phyloP scores from a whole-genome alignment of 2,329 filamentous ascomycete genomes.

The Chrysoporthe puriensis region DNA sequence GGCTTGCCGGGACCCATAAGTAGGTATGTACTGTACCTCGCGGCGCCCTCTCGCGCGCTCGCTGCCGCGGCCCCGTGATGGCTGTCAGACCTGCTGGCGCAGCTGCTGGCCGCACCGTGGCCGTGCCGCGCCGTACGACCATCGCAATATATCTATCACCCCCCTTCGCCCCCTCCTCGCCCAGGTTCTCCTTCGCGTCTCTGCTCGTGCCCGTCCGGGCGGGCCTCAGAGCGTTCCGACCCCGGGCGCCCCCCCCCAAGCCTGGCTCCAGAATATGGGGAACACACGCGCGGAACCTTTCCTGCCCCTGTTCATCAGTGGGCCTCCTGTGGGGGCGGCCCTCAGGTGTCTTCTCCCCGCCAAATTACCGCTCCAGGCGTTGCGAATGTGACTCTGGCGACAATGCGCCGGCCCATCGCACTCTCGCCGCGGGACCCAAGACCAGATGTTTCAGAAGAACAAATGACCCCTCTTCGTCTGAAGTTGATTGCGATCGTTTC shows the following conservation, averaged over 20 bases:
- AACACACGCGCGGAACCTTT: slow-evolving; percentile 19
- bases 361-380: slow-evolving; percentile 9
- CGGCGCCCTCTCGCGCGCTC: not conserved
- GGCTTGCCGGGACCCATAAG: not conserved
- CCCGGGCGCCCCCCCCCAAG: not conserved
- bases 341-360: slow-evolving; percentile 4
- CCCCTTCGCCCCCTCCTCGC: not conserved
- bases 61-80: no score
- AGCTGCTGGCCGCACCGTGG: not conserved
- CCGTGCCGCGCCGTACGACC: not conserved
- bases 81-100: not conserved
- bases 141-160: not conserved
- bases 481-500: not conserved
- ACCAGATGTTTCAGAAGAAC: not conserved
- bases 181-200: not conserved
- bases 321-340: not conserved
- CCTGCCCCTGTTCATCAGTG: slow-evolving; percentile 21
- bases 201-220: not conserved
- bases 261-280: not conserved
- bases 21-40: not conserved
- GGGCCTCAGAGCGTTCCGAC: slow-evolving; percentile 1
- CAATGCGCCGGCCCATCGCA: not conserved
- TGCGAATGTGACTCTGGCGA: not conserved
- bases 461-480: not conserved
- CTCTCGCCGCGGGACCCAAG: not conserved